A percentile compares a stretch with the other conserved stretches of the same genome.
phyloP scores from a whole-genome alignment of 2,329 filamentous ascomycete genomes.

The Berkeleyomyces rouxiae region DNA sequence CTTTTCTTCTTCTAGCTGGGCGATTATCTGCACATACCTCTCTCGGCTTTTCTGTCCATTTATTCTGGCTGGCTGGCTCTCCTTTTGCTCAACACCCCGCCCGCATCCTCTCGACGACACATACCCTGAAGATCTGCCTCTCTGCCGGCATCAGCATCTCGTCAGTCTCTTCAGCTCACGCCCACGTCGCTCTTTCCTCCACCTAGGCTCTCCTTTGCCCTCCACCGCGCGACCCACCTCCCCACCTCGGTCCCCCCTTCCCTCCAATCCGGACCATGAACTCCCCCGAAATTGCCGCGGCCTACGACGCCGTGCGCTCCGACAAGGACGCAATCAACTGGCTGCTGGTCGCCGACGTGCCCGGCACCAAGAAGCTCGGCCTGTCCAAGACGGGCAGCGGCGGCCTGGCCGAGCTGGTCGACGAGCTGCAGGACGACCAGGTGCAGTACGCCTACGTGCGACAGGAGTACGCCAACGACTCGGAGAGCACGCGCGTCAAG shows the following conservation, averaged over 20 bases:
- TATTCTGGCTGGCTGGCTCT: background rate
- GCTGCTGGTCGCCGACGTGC: conserved; percentile 47
- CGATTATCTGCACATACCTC: background rate
- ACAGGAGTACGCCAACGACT: conserved; percentile 54
- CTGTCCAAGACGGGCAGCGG: conserved; percentile 43
- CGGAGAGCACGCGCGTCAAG: conserved; percentile 51
- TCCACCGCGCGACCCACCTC: background rate
- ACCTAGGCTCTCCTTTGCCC: background rate
- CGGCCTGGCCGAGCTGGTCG: conserved; percentile 41
- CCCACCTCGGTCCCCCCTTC: background rate
- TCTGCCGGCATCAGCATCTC: background rate
- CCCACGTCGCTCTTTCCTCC: background rate
- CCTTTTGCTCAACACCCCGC: background rate
- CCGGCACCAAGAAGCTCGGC: conserved; percentile 37
- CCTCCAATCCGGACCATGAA: conserved; percentile 20
- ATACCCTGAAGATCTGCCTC: background rate
- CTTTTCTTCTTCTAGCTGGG: background rate
- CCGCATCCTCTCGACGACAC: background rate
- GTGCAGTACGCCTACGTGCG: conserved; percentile 51
- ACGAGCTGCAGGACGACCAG: conserved; percentile 37
- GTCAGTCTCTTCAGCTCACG: background rate
- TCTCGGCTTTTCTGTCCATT: background rate
- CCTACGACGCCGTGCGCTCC: conserved; percentile 50
- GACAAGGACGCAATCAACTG: conserved; percentile 51
- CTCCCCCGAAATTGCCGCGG: conserved; percentile 41